Percentiles rank a stretch among this genome's conserved stretches.
phyloP scores from a whole-genome alignment of 768 basidiomycete species.

The Trametes meyenii region DNA sequence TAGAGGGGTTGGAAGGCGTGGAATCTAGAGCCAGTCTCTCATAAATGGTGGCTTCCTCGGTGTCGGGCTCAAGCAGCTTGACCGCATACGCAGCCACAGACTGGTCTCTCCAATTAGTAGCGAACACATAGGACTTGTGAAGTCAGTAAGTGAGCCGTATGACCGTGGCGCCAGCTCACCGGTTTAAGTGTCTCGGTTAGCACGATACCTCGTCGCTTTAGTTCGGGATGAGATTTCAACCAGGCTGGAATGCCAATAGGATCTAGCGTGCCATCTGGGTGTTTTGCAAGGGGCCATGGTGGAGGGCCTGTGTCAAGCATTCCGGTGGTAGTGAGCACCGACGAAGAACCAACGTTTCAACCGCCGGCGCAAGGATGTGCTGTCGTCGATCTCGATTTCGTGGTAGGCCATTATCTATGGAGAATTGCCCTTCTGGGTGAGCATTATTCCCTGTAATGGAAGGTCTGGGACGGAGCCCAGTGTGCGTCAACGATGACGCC shows the following conservation, averaged over 20 bases:
- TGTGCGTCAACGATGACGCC: too few species aligned
- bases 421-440: too few species aligned
- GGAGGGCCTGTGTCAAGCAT: neutral
- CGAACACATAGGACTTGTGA: neutral
- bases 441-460: too few species aligned
- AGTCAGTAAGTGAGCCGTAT: neutral
- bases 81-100: neutral
- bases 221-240: neutral
- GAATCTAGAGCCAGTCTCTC: neutral
- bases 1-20: neutral
- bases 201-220: neutral
- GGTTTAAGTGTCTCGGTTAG: neutral
- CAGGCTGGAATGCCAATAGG: neutral
- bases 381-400: too few species aligned
- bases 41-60: neutral
- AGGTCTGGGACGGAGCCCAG: too few species aligned
- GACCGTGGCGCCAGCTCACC: neutral
- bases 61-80: neutral
- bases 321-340: neutral
- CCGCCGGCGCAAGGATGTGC: too few species aligned
- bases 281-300: neutral
- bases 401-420: too few species aligned
- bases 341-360: too few species aligned
- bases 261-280: neutral
- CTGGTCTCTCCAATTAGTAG: neutral